Evolutionary conservation across 1,139 yeast genomes (phyloP).

Genomic region (Yamadazyma epiphylla): DNA sequence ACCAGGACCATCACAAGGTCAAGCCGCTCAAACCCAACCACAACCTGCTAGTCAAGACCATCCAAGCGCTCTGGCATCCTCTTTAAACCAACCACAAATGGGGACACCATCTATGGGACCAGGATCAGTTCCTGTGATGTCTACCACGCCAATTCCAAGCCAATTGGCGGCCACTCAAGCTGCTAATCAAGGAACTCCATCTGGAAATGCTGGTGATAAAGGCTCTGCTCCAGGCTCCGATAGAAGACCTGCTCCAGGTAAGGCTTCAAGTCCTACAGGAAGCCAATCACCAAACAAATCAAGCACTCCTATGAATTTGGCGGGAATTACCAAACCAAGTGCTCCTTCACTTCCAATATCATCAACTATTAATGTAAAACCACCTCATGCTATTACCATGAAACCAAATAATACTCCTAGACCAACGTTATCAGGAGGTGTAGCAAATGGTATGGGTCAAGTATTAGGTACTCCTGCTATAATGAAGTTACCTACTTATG

Average conservation of each 20-base stretch:
- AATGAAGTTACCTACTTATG: conserved; percentile 75
- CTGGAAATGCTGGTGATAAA: background rate
- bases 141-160: background rate
- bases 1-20: conserved; percentile 7
- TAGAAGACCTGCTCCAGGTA: background rate
- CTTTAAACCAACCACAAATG: conserved; percentile 3
- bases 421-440: conserved; percentile 86
- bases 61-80: too few species aligned
- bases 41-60: background rate
- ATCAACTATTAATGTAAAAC: conserved; percentile 58
- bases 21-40: conserved; percentile 8
- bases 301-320: conserved; percentile 19
- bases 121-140: background rate
- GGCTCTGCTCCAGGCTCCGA: too few species aligned
- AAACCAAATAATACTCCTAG: conserved; percentile 50
- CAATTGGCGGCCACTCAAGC: conserved; percentile 2
- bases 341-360: conserved; percentile 77
- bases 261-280: conserved; percentile 11
- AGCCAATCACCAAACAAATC: conserved; percentile 8
- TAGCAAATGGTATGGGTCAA: conserved; percentile 61
- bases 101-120: conserved; percentile 4
- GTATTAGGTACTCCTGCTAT: conserved; percentile 71
- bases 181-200: conserved; percentile 7
- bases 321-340: conserved; percentile 57
- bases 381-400: conserved; percentile 59